Base-by-base conservation (phyloP, 2,329 filamentous ascomycete species). In the Lachnum nothofagi region DNA sequence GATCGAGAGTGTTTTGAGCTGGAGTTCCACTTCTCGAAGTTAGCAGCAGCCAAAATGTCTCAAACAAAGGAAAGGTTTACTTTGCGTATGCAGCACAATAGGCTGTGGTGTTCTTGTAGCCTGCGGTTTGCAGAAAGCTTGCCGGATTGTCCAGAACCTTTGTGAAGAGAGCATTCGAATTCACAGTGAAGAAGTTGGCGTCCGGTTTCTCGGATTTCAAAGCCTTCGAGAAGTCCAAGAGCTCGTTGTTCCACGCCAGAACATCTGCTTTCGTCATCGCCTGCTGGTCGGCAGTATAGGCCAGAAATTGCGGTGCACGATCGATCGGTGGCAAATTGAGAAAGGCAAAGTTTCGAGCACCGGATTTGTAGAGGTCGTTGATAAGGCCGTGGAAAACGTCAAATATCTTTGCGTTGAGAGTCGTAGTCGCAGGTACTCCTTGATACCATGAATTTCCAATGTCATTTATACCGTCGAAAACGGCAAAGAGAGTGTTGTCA, bases 271-370 rank as follows among this genome's bases (percentile, higher is more conserved):
- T 69, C 57, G 73, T 66, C 2, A 56, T 42, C 5, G 61, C 63
- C 17, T 69, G 63, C 4, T 65, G 58, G 12, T 52, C 49, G 2
- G 60, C 53, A 5, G 68, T 70, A 47, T 75, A 69, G 1, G 60
- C 66, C 6, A 71, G 57, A 0, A 71, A 74, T 44, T 76, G 55
- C 0, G 79, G 79, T 33, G 72, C 72, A 8, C 75, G 70, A 48
- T 84, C 72, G 3, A 83, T 65, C 1, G 76, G 77, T 1, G 82
- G 81, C 0, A 83, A 79, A 44, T 73, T 80, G 24, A 85, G 53
- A 45, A 84, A 72, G 2, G 75, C 68, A 51, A 84, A 84, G 47
- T 81, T 80, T 4, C 80, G 68, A 2, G 73, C 73, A 0, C 80
- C 80, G 2, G 70, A 67, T 2, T 66, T 60, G 53, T 80, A 80